Conservation (phyloP, 139 green algal genomes). For the Micromonas pusilla region DNA sequence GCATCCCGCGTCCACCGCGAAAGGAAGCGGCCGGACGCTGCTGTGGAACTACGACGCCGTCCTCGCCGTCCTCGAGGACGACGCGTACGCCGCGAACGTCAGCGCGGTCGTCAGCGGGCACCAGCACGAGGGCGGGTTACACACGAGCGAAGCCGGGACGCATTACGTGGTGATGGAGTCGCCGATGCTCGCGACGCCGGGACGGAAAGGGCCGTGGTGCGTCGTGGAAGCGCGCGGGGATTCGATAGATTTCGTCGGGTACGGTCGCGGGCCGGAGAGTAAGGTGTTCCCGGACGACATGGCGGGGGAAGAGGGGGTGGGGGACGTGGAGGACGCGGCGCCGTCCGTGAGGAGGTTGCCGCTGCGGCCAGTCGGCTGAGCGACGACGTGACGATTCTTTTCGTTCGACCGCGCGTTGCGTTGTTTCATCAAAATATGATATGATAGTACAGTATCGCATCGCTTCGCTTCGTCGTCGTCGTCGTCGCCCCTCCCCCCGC, state of each 20-base stretch:
- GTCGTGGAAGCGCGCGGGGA: constrained; percentile 9
- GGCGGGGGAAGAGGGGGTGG: not conserved
- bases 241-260: not conserved
- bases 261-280: not conserved
- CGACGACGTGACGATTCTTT: no score
- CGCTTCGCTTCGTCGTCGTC: no score
- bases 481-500: no score
- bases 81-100: not conserved
- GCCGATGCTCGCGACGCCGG: constrained; percentile 10
- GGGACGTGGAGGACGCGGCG: not conserved
- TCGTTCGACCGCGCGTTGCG: no score
- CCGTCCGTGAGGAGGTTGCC: no score
- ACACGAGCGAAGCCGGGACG: constrained; percentile 10
- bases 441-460: no score
- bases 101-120: constrained; percentile 18
- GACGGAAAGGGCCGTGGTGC: not conserved
- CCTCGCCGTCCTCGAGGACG: not conserved
- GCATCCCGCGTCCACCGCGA: constrained; percentile 3
- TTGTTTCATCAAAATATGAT: no score
- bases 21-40: constrained; percentile 3
- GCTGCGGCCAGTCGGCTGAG: no score
- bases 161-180: constrained; percentile 21
- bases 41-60: constrained; percentile 25
- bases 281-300: not conserved
- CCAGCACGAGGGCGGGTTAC: constrained; percentile 21